Conservation (phyloP, 75 land plant genomes). For the Gnetum montanum region DNA sequence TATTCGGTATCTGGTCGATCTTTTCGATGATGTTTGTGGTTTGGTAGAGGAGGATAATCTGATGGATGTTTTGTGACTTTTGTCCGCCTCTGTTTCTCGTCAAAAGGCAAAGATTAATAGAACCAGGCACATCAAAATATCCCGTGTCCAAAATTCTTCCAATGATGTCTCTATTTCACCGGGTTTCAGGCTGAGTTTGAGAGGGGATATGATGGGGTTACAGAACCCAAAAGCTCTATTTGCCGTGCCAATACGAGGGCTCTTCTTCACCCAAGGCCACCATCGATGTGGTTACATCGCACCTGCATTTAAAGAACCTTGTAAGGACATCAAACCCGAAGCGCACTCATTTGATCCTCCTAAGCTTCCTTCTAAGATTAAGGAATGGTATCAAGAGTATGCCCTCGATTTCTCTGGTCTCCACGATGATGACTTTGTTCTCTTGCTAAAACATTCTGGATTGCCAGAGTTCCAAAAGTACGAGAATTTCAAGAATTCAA, state of each 20-base stretch:
- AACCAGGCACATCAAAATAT: no score
- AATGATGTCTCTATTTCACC: no score
- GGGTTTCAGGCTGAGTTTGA: no score
- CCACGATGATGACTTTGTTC: not conserved
- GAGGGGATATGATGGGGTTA: no score
- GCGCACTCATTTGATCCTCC: not conserved
- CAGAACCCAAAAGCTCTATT: no score
- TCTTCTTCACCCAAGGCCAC: no score
- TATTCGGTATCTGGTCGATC: conserved; percentile 19
- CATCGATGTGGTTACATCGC: no score
- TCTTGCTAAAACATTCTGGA: not conserved
- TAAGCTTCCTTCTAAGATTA: not conserved
- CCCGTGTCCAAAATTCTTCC: no score
- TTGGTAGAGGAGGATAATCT: conserved; percentile 12
- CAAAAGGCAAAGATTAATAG: no score
- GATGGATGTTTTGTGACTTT: not conserved
- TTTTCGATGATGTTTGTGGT: conserved; percentile 17
- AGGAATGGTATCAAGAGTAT: not conserved
- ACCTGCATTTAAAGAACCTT: not conserved
- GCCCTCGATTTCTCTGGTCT: conserved; percentile 1
- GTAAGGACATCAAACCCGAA: not conserved
- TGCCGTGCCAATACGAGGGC: no score
- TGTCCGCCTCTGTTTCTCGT: not conserved
- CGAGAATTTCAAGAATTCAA: not conserved
- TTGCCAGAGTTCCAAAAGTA: not conserved